Conservation (phyloP, 78 protist genomes). For the Parvularia atlantis region DNA sequence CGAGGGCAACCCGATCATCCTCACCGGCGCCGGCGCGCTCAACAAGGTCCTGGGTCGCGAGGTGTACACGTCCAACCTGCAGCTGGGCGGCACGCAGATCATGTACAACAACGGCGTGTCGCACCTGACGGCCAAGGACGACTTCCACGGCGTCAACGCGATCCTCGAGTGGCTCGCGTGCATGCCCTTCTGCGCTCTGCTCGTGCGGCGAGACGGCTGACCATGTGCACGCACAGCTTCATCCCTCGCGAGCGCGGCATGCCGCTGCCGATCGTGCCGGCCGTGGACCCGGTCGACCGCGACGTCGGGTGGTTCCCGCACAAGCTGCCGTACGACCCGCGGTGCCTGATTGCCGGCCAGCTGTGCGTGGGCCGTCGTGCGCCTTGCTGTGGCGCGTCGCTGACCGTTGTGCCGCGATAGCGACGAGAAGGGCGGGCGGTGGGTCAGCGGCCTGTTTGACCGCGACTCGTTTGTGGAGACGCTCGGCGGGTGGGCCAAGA, state of each 20-base stretch:
- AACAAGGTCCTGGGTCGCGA: constrained; percentile 86
- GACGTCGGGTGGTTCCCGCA: constrained; percentile 58
- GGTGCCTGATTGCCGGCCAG: constrained; percentile 69
- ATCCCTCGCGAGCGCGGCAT: neutral
- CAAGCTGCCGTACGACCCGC: constrained; percentile 68
- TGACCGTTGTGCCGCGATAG: neutral
- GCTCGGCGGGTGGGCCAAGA: constrained; percentile 88
- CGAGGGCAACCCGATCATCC: constrained; percentile 67
- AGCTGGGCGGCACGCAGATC: constrained; percentile 92
- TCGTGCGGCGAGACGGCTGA: constrained; percentile 8
- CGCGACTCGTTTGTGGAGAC: constrained; percentile 72
- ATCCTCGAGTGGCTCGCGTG: constrained; percentile 76
- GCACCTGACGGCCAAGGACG: constrained; percentile 66
- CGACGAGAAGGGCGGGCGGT: constrained; percentile 2
- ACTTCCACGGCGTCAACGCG: constrained; percentile 59
- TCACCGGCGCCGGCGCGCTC: constrained; percentile 91
- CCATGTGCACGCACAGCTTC: too few species aligned
- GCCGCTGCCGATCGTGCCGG: constrained; percentile 39
- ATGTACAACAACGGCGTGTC: constrained; percentile 93
- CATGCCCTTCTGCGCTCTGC: constrained; percentile 68
- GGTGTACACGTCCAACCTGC: constrained; percentile 84
- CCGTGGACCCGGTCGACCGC: constrained; percentile 58
- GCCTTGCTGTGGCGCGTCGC: neutral
- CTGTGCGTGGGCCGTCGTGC: neutral
- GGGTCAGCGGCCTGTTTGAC: constrained; percentile 87